Evolutionary conservation across 2,329 filamentous ascomycete genomes (phyloP).

Genomic region (Hymenoscyphus occultus): DNA sequence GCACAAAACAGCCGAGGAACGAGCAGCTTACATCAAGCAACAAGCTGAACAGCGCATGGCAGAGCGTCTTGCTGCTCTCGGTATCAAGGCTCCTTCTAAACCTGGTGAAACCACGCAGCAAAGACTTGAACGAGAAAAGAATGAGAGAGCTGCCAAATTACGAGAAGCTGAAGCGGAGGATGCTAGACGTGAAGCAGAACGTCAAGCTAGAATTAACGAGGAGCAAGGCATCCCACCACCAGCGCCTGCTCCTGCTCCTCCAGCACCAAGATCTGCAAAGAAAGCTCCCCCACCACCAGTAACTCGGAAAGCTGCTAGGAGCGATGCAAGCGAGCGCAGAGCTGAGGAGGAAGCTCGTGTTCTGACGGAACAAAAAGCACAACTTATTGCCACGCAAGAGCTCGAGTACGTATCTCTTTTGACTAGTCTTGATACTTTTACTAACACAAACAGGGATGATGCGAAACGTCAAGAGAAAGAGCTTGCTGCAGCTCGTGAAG

Average conservation of each 20-base stretch:
- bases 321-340: slow-evolving; percentile 57
- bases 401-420: slow-evolving; percentile 71
- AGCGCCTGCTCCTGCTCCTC: slow-evolving; percentile 20
- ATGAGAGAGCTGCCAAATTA: slow-evolving; percentile 82
- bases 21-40: slow-evolving; percentile 93
- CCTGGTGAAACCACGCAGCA: slow-evolving; percentile 78
- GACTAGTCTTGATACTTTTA: slow-evolving; percentile 2
- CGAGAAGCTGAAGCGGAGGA: slow-evolving; percentile 93
- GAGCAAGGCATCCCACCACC: slow-evolving; percentile 36
- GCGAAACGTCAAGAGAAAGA: slow-evolving; percentile 76
- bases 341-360: slow-evolving; percentile 62
- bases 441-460: slow-evolving; percentile 57
- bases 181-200: slow-evolving; percentile 79
- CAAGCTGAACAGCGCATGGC: slow-evolving; percentile 97
- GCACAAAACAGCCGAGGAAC: slow-evolving; percentile 88
- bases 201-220: slow-evolving; percentile 51
- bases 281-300: slow-evolving; percentile 78
- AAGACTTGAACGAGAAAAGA: slow-evolving; percentile 81
- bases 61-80: slow-evolving; percentile 87
- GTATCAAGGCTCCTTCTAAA: slow-evolving; percentile 80
- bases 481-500: slow-evolving; percentile 74
- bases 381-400: slow-evolving; percentile 68
- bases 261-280: slow-evolving; percentile 42
- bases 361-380: slow-evolving; percentile 69
- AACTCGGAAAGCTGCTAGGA: slow-evolving; percentile 65